Base-by-base conservation (phyloP, 257 asterid species). In the Echites panduratus region DNA sequence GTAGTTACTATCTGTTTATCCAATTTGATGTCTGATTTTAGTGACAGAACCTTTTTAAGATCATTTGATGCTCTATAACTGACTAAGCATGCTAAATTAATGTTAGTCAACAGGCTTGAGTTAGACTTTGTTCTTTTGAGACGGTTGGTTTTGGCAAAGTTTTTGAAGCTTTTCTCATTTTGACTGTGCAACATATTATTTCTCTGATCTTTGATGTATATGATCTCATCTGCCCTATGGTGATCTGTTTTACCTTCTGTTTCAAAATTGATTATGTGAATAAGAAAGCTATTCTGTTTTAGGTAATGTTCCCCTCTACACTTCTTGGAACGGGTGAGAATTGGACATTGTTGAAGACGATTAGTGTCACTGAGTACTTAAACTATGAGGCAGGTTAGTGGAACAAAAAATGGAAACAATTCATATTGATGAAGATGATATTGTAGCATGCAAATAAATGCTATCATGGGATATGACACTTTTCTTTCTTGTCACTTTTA, bases 341-440 rank as follows among this genome's bases (percentile, higher is more conserved):
- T 70, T 94, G 99, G 99, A 94, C 99, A 75, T 78, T 94, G 89
- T 87, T 94, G 99, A 89, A 90, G 81, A 91, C 97, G 29, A 91
- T 94, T 82, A 94, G 99, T 65, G 99, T 90, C 35, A 94, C 99
- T 26, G 99, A 94, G 74, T 94, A 94, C 84, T 83, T 94, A 82
- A 94, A 94, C 82, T 94, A 94, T 76, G 99, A 94, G 87, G 84
- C 99, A 83, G 99, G 99, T 94, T 76, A 78, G 86, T 76, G 4
- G 44, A 75, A 40, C 49, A 67, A 50, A 24, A 40, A 49, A 50
- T 50, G 14, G 8, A 53, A 47, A 16, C 26, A 2, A 2, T 50
- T 70, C 43, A 24, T 47, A n/a, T 48, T 9, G 4, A 20, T 50
- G 50, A n/a, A 59, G 13, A 16, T 48, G 22, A 24, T 68, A 20